Base-by-base conservation (phyloP, 2,329 filamentous ascomycete species). In the Paramyrothecium roridum region DNA sequence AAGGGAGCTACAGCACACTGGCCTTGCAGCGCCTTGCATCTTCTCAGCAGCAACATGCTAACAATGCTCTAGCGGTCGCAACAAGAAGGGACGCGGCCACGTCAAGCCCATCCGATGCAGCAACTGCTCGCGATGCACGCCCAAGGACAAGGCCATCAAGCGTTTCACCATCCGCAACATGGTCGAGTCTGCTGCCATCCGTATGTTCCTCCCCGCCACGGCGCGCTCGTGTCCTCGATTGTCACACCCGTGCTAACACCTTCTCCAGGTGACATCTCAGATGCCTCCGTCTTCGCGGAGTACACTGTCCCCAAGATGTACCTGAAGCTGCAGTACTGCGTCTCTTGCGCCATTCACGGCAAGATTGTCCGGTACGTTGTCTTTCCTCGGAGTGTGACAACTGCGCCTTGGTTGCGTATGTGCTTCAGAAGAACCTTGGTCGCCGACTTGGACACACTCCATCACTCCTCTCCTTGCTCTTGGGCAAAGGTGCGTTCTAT, bases 251-350 rank as follows among this genome's bases (percentile, higher is more conserved):
- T 21, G 51, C 58, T 59, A 53, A 63, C 59, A 43, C 30, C 52
- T 54, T 51, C 43, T 23, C 54, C 48, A 98, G 95, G 95, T 92
- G 95, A 99, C 91, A 99, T 99, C 84, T 97, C 93, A 68, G 95
- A 99, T 79, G 95, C 96, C 75, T 98, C 95, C 74, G 95, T 99
- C 81, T 99, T 98, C 83, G 80, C 90, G 74, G 95, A 99, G 85
- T 99, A 99, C 87, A 93, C 92, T 70, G 93, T 99, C 75, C 95
- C 95, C 82, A 99, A 99, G 91, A 99, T 99, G 96, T 99, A 99
- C 91, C 86, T 99, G 83, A 99, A 99, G 90, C 89, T 99, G 79
- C 95, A 99, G 86, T 99, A 99, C 91, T 99, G 95, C 81, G 95
- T 99, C 76, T 98, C 93, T 81, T 99, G 95, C 83, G 95, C 95